phyloP scores from a whole-genome alignment of 2,329 filamentous ascomycete species.

The Exophiala sideris region DNA sequence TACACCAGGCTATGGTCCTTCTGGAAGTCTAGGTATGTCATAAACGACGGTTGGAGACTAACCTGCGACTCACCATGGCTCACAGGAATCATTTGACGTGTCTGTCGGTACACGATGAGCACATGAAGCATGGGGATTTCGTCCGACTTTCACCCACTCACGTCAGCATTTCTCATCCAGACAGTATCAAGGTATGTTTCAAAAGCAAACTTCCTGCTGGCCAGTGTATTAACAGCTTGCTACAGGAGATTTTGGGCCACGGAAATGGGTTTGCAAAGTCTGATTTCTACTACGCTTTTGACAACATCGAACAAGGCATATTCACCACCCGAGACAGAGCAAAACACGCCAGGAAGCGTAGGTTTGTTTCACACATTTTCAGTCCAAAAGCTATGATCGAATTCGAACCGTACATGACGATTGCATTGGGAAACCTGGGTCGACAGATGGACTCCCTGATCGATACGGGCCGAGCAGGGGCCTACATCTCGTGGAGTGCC shows the following conservation, averaged over 20 bases:
- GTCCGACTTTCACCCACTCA: constrained; percentile 4
- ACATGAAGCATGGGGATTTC: constrained; percentile 5
- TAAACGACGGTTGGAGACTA: too few relatives aligned
- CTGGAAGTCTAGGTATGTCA: too few relatives aligned
- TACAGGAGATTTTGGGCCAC: constrained; percentile 25
- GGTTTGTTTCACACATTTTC: constrained; percentile 36
- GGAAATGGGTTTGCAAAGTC: constrained; percentile 37
- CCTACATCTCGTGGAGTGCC: background rate
- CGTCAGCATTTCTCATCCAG: constrained; percentile 4
- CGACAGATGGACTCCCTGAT: constrained; percentile 24
- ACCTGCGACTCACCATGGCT: too few relatives aligned
- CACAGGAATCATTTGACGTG: background rate
- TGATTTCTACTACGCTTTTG: constrained; percentile 36
- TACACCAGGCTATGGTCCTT: too few relatives aligned
- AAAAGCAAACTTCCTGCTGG: background rate
- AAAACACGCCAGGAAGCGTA: constrained; percentile 36
- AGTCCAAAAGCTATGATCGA: constrained; percentile 32
- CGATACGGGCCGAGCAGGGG: constrained; percentile 6
- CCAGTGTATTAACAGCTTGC: too few relatives aligned
- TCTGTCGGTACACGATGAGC: background rate
- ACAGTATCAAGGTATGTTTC: constrained; percentile 2
- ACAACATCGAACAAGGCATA: constrained; percentile 34
- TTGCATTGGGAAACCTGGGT: constrained; percentile 25
- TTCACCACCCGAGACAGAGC: constrained; percentile 35
- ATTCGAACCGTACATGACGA: constrained; percentile 35